phyloP scores from a whole-genome alignment of 192 early-diverging fungal genomes.

The Umbelopsis isabellina region DNA sequence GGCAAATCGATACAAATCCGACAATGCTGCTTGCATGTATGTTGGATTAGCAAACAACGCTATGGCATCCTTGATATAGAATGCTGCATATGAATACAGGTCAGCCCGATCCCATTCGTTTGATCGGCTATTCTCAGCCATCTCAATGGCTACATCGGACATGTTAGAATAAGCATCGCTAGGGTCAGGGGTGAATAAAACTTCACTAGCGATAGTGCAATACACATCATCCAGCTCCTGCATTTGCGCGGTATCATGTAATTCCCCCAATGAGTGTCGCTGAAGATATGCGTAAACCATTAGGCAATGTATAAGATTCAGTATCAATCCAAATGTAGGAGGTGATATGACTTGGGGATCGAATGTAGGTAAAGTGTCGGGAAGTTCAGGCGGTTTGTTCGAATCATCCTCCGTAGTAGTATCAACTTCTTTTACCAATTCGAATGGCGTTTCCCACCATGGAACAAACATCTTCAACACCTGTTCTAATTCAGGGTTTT shows the following conservation, averaged over 20 bases:
- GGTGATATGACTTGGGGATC: background rate
- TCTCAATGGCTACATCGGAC: background rate
- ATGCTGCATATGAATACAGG: background rate
- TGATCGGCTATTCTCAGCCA: background rate
- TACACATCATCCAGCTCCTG: background rate
- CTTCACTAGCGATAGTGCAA: background rate
- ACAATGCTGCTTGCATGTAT: background rate
- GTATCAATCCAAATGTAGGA: background rate
- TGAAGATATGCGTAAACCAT: constrained; percentile 2
- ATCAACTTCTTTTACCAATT: background rate
- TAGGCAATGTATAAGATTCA: background rate
- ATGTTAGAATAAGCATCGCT: background rate
- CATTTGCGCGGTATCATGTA: constrained; percentile 3
- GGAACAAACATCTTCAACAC: background rate
- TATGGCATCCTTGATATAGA: constrained; percentile 1
- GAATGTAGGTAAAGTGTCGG: no score
- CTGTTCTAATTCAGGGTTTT: background rate
- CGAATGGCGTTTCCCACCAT: background rate
- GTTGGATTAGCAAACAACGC: background rate
- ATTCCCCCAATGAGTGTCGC: background rate
- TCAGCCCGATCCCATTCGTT: background rate
- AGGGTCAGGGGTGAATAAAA: background rate
- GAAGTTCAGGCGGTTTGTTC: no score
- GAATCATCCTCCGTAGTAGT: background rate
- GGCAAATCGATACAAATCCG: background rate